A percentile compares a stretch with the other conserved stretches of the same genome.
Evolutionary conservation across 768 basidiomycete species (phyloP).

Genomic region (Termitomyces eurrhizus): DNA sequence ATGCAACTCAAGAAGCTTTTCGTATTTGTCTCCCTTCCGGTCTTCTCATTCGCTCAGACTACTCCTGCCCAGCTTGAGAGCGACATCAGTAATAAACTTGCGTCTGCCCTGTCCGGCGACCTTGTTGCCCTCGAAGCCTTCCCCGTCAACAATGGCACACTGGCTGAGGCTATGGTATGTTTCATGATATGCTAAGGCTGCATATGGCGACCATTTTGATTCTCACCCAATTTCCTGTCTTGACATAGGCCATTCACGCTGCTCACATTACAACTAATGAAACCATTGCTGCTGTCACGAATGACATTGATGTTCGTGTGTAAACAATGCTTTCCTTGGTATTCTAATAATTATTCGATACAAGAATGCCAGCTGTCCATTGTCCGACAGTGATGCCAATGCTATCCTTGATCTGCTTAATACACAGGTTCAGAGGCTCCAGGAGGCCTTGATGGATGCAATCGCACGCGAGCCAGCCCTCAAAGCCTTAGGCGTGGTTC

Average conservation of each 20-base stretch:
- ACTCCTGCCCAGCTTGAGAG: slow-evolving; percentile 25
- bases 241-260: slow-evolving; percentile 27
- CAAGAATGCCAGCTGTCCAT: slow-evolving; percentile 17
- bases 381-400: slow-evolving; percentile 22
- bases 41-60: slow-evolving; percentile 18
- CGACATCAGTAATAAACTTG: slow-evolving; percentile 25
- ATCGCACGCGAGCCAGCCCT: too few relatives aligned
- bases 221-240: not conserved
- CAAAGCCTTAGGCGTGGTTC: too few relatives aligned
- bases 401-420: slow-evolving; percentile 16
- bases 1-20: slow-evolving; percentile 26
- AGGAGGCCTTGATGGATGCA: too few relatives aligned
- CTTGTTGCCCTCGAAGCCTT: slow-evolving; percentile 27
- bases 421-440: too few relatives aligned
- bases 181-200: not conserved
- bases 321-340: not conserved
- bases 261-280: slow-evolving; percentile 19
- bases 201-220: not conserved
- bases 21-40: slow-evolving; percentile 22
- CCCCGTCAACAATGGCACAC: slow-evolving; percentile 22
- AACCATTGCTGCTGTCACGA: slow-evolving; percentile 11
- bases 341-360: not conserved
- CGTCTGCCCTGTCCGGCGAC: slow-evolving; percentile 23
- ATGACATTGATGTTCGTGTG: slow-evolving; percentile 22
- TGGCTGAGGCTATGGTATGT: slow-evolving; percentile 25